A percentile compares a stretch with the other conserved stretches of the same genome.
Conservation (phyloP, 2,329 filamentous ascomycete species). For the Conoideocrella luteorostrata region DNA sequence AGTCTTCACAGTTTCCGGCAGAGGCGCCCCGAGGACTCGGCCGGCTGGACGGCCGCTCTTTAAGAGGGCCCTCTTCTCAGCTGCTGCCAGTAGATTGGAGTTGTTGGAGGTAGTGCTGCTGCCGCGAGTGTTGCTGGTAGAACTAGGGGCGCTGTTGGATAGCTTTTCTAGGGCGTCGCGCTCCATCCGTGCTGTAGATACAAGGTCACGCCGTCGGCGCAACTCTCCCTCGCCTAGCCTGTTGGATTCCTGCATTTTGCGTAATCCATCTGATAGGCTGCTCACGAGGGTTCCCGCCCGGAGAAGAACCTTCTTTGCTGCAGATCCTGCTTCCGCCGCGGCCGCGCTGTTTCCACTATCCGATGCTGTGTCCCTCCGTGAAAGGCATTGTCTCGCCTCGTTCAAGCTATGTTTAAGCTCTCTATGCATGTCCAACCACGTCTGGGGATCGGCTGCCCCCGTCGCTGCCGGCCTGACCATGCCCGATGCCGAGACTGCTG, state of each 20-base stretch:
- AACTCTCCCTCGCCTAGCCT: slow-evolving; percentile 69
- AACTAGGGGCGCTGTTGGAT: slow-evolving; percentile 46
- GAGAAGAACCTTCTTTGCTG: slow-evolving; percentile 69
- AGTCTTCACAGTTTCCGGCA: slow-evolving; percentile 70
- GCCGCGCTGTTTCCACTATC: slow-evolving; percentile 34
- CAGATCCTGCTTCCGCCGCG: slow-evolving; percentile 57
- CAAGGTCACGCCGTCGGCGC: slow-evolving; percentile 61
- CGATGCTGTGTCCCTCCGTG: slow-evolving; percentile 53
- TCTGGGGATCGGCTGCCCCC: slow-evolving; percentile 51
- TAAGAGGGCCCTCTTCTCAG: slow-evolving; percentile 46
- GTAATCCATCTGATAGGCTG: slow-evolving; percentile 60
- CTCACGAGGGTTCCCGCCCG: slow-evolving; percentile 59
- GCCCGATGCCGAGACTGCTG: slow-evolving; percentile 40
- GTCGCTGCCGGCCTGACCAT: slow-evolving; percentile 32
- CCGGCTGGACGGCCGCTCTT: slow-evolving; percentile 37
- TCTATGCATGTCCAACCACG: slow-evolving; percentile 71
- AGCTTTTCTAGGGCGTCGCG: slow-evolving; percentile 69
- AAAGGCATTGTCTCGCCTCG: slow-evolving; percentile 65
- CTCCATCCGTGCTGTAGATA: slow-evolving; percentile 65
- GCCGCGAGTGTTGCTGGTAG: slow-evolving; percentile 32
- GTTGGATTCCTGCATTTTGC: slow-evolving; percentile 45
- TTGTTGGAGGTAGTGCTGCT: slow-evolving; percentile 25
- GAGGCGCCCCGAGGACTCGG: slow-evolving; percentile 64
- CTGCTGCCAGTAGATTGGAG: slow-evolving; percentile 32
- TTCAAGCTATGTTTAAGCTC: slow-evolving; percentile 60